These are phyloP conservation scores for Thecaphora thlaspeos DNA, from an alignment of 1,284 basidiomycete species.

Conservation along the genomic window DNA sequence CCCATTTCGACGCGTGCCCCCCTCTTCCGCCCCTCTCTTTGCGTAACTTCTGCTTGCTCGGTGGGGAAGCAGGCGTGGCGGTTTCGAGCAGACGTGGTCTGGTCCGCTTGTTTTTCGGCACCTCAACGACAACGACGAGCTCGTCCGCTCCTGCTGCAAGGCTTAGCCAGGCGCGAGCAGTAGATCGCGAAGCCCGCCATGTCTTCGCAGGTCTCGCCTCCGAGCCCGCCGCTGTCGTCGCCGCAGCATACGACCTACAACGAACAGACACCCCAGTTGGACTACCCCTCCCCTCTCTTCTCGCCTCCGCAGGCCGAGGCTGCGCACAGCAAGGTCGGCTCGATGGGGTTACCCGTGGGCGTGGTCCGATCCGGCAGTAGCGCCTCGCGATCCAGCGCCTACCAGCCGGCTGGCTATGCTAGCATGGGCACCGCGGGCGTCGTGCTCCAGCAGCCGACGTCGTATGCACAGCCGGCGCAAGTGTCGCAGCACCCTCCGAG, in stretches of 20 bases:
- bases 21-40: too few species aligned
- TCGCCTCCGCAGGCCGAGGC: conserved; percentile 22
- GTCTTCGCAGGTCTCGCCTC: neutral
- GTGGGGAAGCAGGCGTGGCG: too few species aligned
- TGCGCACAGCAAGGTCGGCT: conserved; percentile 10
- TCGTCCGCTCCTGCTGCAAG: too few species aligned
- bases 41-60: too few species aligned
- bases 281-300: conserved; percentile 28
- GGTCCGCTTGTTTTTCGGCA: too few species aligned
- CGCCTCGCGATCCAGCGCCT: conserved; percentile 9
- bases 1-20: too few species aligned
- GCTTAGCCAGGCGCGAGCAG: too few species aligned
- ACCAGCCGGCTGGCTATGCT: conserved; percentile 11
- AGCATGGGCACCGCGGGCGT: conserved; percentile 31
- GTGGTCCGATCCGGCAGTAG: conserved; percentile 12
- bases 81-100: too few species aligned
- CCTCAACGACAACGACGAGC: too few species aligned
- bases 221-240: neutral
- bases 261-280: conserved; percentile 17
- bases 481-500: conserved; percentile 30
- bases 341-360: conserved; percentile 10
- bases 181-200: too few species aligned
- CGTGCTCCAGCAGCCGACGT: conserved; percentile 16
- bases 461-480: conserved; percentile 6
- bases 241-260: conserved; percentile 3